Evolutionary conservation across 495 filamentous ascomycete genomes (phyloP).

Genomic region (Penicillium diatomitis): DNA sequence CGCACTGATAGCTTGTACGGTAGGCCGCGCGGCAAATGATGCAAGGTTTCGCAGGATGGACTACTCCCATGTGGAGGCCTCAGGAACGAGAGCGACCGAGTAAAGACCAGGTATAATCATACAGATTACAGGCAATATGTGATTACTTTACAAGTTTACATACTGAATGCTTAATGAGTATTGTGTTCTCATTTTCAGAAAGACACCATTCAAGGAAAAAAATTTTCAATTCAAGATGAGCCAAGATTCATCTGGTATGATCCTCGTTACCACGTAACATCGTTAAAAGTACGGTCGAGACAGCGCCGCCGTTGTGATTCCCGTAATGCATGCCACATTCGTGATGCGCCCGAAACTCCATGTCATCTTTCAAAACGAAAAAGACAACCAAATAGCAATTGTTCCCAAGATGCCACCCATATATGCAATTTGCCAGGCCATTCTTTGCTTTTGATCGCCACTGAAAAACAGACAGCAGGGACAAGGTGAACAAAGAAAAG

Average conservation of each 20-base stretch:
- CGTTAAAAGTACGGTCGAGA: slow-evolving; percentile 5
- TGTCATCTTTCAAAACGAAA: slow-evolving; percentile 1
- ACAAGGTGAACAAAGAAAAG: too few species aligned
- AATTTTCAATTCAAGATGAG: slow-evolving; percentile 1
- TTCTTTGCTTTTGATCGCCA: slow-evolving; percentile 5
- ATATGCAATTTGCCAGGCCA: slow-evolving; percentile 7
- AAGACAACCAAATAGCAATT: not conserved
- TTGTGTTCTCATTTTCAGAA: too few species aligned
- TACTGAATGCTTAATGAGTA: too few species aligned
- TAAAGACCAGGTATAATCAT: too few species aligned
- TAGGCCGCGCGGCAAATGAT: slow-evolving; percentile 24
- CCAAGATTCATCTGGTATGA: not conserved
- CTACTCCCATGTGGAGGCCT: not conserved
- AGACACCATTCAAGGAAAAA: not conserved
- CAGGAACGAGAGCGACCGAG: not conserved
- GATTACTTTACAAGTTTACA: too few species aligned
- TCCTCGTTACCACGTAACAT: slow-evolving; percentile 10
- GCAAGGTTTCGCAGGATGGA: slow-evolving; percentile 2
- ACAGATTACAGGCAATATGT: too few species aligned
- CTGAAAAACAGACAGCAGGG: slow-evolving; percentile 5
- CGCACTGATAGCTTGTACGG: slow-evolving; percentile 23
- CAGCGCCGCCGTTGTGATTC: slow-evolving; percentile 9
- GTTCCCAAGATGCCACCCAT: not conserved
- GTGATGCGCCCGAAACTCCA: slow-evolving; percentile 11
- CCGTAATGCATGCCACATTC: slow-evolving; percentile 8